phyloP scores from a whole-genome alignment of 2,329 filamentous ascomycete species.

The Monilinia fructigena region DNA sequence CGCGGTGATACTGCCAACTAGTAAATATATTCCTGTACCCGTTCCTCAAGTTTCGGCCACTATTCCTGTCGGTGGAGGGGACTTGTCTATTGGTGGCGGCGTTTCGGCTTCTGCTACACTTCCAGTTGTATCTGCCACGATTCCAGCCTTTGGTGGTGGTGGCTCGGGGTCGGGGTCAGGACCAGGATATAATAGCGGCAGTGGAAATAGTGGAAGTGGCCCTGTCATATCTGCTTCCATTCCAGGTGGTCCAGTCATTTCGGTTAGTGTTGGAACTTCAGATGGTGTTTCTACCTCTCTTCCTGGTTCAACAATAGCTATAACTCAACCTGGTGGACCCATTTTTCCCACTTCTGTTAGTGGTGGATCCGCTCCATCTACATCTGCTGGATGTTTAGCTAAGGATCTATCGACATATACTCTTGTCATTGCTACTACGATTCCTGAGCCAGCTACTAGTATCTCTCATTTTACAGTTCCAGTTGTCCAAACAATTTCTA shows the following conservation, averaged over 20 bases:
- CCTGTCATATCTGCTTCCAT: neutral
- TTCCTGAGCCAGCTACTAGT: neutral
- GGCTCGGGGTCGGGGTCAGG: slow-evolving; percentile 2
- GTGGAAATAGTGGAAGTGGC: neutral
- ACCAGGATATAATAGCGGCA: neutral
- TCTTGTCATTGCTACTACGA: neutral
- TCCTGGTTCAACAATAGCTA: slow-evolving; percentile 1
- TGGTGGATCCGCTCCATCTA: neutral
- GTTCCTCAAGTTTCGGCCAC: slow-evolving; percentile 5
- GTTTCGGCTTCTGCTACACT: slow-evolving; percentile 10
- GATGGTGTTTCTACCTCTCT: slow-evolving; percentile 3
- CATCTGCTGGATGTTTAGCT: neutral
- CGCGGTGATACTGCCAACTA: neutral
- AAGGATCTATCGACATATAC: slow-evolving; percentile 11
- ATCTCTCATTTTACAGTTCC: neutral
- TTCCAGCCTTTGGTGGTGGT: neutral
- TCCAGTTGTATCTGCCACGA: neutral
- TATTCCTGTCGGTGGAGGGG: neutral
- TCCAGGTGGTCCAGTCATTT: neutral
- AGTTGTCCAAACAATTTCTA: slow-evolving; percentile 12
- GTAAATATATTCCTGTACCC: neutral
- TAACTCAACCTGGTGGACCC: slow-evolving; percentile 12
- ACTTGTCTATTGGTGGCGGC: slow-evolving; percentile 3
- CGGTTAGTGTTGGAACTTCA: slow-evolving; percentile 13
- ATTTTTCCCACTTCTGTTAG: neutral